phyloP scores from a whole-genome alignment of 164 flowering plant species.

The Berberis thunbergii region DNA sequence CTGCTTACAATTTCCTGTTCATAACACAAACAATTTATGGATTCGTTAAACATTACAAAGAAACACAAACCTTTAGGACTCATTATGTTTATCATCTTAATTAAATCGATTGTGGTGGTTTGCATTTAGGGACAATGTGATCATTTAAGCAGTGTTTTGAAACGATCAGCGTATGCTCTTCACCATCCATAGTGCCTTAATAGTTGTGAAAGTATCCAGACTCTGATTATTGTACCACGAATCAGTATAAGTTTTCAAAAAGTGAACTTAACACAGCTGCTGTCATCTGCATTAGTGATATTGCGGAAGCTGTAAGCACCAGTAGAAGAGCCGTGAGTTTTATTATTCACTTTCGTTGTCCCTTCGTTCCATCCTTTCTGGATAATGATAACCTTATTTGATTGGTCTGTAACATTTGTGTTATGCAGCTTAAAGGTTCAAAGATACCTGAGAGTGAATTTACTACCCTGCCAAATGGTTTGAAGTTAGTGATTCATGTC shows the following conservation, averaged over 20 bases:
- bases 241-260: no score
- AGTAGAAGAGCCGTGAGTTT: constrained; percentile 88
- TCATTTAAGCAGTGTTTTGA: no score
- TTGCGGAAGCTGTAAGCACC: constrained; percentile 73
- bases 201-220: not conserved
- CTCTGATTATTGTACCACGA: not conserved
- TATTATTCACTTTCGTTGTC: not conserved
- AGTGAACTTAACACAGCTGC: constrained; percentile 21
- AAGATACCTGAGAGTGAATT: constrained; percentile 88
- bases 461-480: constrained; percentile 75
- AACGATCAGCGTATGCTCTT: no score
- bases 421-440: constrained; percentile 72
- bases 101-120: no score
- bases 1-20: no score
- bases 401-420: not conserved
- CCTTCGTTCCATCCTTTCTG: not conserved
- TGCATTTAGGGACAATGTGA: no score
- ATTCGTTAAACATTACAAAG: no score
- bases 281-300: constrained; percentile 33
- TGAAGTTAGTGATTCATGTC: constrained; percentile 52
- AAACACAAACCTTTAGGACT: no score
- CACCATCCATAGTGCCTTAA: no score
- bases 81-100: no score
- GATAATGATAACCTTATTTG: not conserved
- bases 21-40: no score